Evolutionary conservation across 768 basidiomycete species (phyloP).

Genomic region (Tricholoma saponaceum): DNA sequence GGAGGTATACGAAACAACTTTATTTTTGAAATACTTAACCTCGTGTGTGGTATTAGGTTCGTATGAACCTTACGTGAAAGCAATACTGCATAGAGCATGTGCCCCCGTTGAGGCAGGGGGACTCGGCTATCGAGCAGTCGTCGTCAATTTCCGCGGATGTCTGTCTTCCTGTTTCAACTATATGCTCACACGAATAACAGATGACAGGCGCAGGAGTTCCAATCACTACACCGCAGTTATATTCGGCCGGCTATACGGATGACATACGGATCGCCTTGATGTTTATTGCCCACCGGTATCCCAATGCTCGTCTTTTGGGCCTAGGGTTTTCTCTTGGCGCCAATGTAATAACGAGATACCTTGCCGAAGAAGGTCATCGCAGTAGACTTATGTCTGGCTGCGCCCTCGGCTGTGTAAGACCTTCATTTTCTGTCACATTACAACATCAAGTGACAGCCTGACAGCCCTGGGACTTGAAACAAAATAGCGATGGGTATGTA

Average conservation of each 20-base stretch:
- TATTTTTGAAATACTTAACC: not conserved
- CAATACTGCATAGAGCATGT: slow-evolving; percentile 72
- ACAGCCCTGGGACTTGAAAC: slow-evolving; percentile 51
- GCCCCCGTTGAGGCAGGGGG: slow-evolving; percentile 74
- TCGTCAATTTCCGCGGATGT: slow-evolving; percentile 94
- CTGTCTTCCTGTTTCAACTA: slow-evolving; percentile 26
- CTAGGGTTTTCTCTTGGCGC: slow-evolving; percentile 94
- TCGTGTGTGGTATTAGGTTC: slow-evolving; percentile 51
- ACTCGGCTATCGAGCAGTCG: slow-evolving; percentile 84
- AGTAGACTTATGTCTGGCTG: slow-evolving; percentile 64
- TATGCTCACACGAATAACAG: slow-evolving; percentile 9
- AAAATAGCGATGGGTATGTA: slow-evolving; percentile 44
- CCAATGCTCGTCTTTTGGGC: slow-evolving; percentile 78
- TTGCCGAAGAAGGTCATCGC: slow-evolving; percentile 74
- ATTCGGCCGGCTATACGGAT: slow-evolving; percentile 86
- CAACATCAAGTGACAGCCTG: slow-evolving; percentile 16
- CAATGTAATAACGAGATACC: slow-evolving; percentile 84
- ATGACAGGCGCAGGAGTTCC: slow-evolving; percentile 76
- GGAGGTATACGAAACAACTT: slow-evolving; percentile 32
- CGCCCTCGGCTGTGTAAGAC: slow-evolving; percentile 70
- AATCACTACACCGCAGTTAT: slow-evolving; percentile 77
- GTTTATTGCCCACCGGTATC: slow-evolving; percentile 69
- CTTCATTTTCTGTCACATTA: slow-evolving; percentile 8
- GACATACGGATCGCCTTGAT: slow-evolving; percentile 81
- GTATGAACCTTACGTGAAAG: slow-evolving; percentile 86